Evolutionary conservation across 2,329 filamentous ascomycete genomes (phyloP), one percentile per base, ranked within the genome.

Genomic region (Huntiella decipiens): DNA sequence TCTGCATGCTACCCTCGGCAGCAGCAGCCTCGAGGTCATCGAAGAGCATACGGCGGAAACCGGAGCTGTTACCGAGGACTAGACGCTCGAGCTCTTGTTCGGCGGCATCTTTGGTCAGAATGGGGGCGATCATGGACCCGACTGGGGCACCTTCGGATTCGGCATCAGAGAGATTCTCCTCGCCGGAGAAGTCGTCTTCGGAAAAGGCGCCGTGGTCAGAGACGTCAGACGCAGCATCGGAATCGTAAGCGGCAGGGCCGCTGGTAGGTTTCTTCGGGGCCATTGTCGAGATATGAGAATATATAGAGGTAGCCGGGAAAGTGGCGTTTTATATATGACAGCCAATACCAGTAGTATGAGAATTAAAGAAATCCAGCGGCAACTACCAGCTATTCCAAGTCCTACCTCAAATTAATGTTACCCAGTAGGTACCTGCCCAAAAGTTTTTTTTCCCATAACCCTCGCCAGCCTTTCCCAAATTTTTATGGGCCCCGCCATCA

Each of bases 1-100:
- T 46, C 31, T 56, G 51, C 39, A 58, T 56, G n/a, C 55, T 53
- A n/a, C 66, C 59, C 48, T 52, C 44, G 2, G 39, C 39, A 17
- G 47, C 42, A 1, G 46, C 52, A 1, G 47, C 54, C 43, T 60
- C 61, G 32, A 59, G 56, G 35, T 58, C 54, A 39, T 56, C 55
- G 53, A 80, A 81, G 44, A 96, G 65, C 37, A 79, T 79, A 48
- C 79, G 70, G 49, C 78, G 73, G 60, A 96, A 96, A 32, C 79
- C 82, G n/a, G 74, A 72, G 40, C 79, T 77, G 62, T 93, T 82
- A 46, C 91, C 91, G 51, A 98, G 82, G 3, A 98, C 82, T 51
- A 95, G 66, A 52, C 78, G 75, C 64, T 95, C 88, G 28, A 95
- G 74, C 58, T 88, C 84, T 56, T 81, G 76, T 60, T 95, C 87